Conservation (phyloP, 495 filamentous ascomycete species). For the Pseudoneurospora amorphoporcata region DNA sequence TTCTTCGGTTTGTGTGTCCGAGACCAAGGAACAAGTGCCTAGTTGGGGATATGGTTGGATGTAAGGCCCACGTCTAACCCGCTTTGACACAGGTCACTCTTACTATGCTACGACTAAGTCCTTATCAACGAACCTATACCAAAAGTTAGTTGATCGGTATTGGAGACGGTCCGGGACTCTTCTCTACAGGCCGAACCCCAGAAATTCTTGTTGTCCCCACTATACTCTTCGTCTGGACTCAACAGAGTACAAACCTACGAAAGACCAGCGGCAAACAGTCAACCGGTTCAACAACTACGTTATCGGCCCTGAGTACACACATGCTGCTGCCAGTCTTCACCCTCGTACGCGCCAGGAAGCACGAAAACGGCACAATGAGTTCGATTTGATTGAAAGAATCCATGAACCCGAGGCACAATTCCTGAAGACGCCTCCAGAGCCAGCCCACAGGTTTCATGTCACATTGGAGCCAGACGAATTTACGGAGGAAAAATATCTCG, state of each 20-base stretch:
- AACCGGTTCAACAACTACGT: conserved; percentile 87
- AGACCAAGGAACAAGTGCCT: neutral
- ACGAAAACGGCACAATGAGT: conserved; percentile 57
- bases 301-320: conserved; percentile 66
- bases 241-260: conserved; percentile 54
- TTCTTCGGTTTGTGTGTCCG: neutral
- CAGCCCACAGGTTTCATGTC: conserved; percentile 69
- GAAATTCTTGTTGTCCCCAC: conserved; percentile 82
- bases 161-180: conserved; percentile 79
- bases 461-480: conserved; percentile 69
- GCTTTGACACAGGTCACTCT: conserved; percentile 53
- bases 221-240: conserved; percentile 85
- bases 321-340: conserved; percentile 59
- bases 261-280: conserved; percentile 76
- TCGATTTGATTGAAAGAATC: conserved; percentile 61
- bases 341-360: conserved; percentile 77
- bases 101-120: conserved; percentile 67
- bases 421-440: conserved; percentile 49
- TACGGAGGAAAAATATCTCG: conserved; percentile 75
- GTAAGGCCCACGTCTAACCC: conserved; percentile 6
- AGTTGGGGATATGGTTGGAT: neutral
- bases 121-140: conserved; percentile 65
- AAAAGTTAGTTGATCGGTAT: conserved; percentile 70
- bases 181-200: conserved; percentile 86
- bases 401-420: conserved; percentile 51